These are phyloP conservation scores for Mucor piriformis DNA, from an alignment of 371 early-diverging fungal genomes.

Conservation along the genomic window DNA sequence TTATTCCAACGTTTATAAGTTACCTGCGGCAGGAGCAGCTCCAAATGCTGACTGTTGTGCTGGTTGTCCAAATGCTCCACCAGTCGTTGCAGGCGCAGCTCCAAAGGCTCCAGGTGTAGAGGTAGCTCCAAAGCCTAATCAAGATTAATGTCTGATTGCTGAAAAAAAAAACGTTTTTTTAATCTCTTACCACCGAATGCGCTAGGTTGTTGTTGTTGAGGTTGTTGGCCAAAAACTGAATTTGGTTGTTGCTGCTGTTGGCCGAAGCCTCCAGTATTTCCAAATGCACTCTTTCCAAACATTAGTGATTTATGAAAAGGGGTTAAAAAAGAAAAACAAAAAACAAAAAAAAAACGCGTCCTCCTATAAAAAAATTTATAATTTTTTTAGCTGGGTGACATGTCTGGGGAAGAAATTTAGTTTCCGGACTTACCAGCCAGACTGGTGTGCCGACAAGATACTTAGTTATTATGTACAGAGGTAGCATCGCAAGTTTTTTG, in stretches of 20 bases:
- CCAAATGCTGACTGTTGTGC: slow-evolving; percentile 48
- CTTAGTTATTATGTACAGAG: too few species aligned
- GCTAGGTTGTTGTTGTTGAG: slow-evolving; percentile 39
- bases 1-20: too few species aligned
- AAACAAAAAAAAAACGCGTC: slow-evolving; percentile 1
- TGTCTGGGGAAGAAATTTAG: too few species aligned
- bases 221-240: slow-evolving; percentile 51
- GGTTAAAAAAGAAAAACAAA: slow-evolving; percentile 4
- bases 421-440: too few species aligned
- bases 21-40: slow-evolving; percentile 37
- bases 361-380: too few species aligned
- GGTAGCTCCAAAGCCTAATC: slow-evolving; percentile 53
- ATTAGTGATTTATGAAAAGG: slow-evolving; percentile 13
- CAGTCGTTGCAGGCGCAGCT: slow-evolving; percentile 36
- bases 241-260: slow-evolving; percentile 58
- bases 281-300: slow-evolving; percentile 52
- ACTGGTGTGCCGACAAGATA: too few species aligned
- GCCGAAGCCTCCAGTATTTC: slow-evolving; percentile 54
- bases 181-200: slow-evolving; percentile 54
- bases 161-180: not conserved
- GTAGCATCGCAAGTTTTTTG: too few species aligned
- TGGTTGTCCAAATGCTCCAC: slow-evolving; percentile 58
- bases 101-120: slow-evolving; percentile 42
- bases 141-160: not conserved
- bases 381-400: too few species aligned